These are phyloP conservation scores for Pseudonitzschia delicatissima DNA, from an alignment of 108 stramenopile species.

Conservation along the genomic window DNA sequence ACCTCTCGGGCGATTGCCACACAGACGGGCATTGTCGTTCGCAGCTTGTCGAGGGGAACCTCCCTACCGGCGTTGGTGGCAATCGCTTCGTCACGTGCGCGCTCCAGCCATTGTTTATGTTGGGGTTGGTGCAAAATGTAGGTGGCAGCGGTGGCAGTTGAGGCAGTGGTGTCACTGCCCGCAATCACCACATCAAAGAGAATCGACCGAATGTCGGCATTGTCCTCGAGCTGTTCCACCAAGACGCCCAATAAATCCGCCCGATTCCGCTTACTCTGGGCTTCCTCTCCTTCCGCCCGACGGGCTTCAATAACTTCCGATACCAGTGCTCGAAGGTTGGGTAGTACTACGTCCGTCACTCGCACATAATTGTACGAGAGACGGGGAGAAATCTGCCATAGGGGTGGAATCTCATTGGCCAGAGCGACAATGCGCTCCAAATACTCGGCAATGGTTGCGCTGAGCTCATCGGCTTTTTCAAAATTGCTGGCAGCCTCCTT, in stretches of 20 bases:
- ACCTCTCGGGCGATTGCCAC: conserved; percentile 17
- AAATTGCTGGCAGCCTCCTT: not conserved
- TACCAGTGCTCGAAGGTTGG: conserved; percentile 7
- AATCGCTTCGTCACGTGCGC: not conserved
- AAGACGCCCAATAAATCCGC: conserved; percentile 16
- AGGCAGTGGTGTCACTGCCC: conserved; percentile 14
- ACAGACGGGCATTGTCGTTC: conserved; percentile 3
- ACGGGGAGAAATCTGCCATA: conserved; percentile 18
- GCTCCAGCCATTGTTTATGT: conserved; percentile 9
- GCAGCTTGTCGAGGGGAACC: not conserved
- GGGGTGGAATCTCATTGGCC: conserved; percentile 28
- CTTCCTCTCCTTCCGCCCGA: not conserved
- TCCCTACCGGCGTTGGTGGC: not conserved
- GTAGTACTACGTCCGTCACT: conserved; percentile 20
- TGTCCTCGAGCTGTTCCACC: conserved; percentile 11
- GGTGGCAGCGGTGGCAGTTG: conserved; percentile 10
- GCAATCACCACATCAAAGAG: conserved; percentile 22
- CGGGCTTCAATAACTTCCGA: conserved; percentile 12
- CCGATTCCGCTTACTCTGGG: not conserved
- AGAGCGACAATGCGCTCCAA: conserved; percentile 25
- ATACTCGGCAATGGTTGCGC: conserved; percentile 17
- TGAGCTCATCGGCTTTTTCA: conserved; percentile 16
- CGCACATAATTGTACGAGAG: conserved; percentile 22
- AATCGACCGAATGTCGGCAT: conserved; percentile 21
- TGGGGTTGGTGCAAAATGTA: conserved; percentile 13